Base-by-base conservation (phyloP, 1,284 basidiomycete species). In the Leccinum angustisporum region DNA sequence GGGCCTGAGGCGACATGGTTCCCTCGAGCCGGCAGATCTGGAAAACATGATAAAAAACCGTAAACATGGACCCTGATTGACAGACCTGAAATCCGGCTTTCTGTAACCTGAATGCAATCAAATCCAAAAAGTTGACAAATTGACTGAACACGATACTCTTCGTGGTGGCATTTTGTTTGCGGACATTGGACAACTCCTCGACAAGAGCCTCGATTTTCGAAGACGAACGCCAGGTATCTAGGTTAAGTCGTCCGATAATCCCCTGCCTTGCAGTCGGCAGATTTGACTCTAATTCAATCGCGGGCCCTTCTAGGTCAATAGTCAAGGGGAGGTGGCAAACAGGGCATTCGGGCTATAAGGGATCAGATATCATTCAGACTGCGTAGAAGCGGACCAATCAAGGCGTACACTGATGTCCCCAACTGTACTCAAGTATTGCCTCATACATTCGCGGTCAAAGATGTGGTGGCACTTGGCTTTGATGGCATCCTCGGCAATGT, bases 101-200 rank as follows among this genome's bases (percentile, higher is more conserved):
- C 75, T 98, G 95, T 62, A 99, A 79, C 59, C 97, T 83, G 75
- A 91, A 97, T 4, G 95, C 95, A 70, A 98, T 95, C 61, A 99
- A 79, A 73, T 98, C 87, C 66, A 94, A 78, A 77, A 94, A 93
- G 75, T 91, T 94, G 59, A 95, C 92, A 73, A 96, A 96, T 76
- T 97, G 95, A 65, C 90, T 93, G 74, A 97, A 99, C 31, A 99
- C 97, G 57, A 99, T 85, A 73, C 92, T 95, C 80, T 99, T 99
- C 63, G 95, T 95, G 10, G 95, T 97, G 51, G 90, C 85, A 75
- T 98, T 94, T 72, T 96, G 86, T 63, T 83, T 77, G 27, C 95
- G 83, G 51, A 97, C 81, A 73, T 92, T 92, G 72, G 85, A 89
- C 57, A 99, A 79, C 78, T 99, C 97, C 75, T 99, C 97, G 2